phyloP scores from a whole-genome alignment of 2,329 filamentous ascomycete genomes.

The Chaetomium globosum region DNA sequence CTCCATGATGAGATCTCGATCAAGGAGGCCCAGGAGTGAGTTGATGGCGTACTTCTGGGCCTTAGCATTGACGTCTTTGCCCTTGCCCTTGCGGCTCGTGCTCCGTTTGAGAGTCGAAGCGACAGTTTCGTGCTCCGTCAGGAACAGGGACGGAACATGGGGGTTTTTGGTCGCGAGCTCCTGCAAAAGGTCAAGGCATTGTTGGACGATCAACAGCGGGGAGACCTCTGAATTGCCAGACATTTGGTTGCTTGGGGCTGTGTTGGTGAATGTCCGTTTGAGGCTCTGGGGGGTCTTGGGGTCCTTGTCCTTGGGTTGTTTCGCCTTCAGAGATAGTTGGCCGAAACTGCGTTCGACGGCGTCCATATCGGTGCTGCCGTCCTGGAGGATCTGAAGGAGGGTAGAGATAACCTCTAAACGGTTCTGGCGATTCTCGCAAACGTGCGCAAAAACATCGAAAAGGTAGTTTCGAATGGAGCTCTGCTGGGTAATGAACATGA shows the following conservation, averaged over 20 bases:
- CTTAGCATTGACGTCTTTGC: conserved; percentile 83
- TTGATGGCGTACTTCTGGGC: conserved; percentile 90
- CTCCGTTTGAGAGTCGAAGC: conserved; percentile 75
- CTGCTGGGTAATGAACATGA: conserved; percentile 96
- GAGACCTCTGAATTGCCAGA: conserved; percentile 82
- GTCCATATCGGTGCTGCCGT: conserved; percentile 88
- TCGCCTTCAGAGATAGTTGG: conserved; percentile 87
- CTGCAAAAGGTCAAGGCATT: conserved; percentile 83
- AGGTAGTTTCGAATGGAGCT: conserved; percentile 82
- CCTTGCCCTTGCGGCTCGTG: conserved; percentile 82
- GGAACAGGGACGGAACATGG: conserved; percentile 86
- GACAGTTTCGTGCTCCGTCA: conserved; percentile 85
- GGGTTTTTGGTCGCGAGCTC: conserved; percentile 82
- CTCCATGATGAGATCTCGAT: conserved; percentile 94
- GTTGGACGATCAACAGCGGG: conserved; percentile 91
- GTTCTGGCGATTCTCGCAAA: conserved; percentile 96
- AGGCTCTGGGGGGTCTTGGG: conserved; percentile 77
- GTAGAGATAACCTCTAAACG: conserved; percentile 91
- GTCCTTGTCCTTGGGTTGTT: conserved; percentile 70
- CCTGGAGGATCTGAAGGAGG: conserved; percentile 88
- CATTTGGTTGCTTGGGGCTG: conserved; percentile 47
- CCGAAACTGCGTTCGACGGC: conserved; percentile 95
- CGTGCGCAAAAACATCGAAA: conserved; percentile 83
- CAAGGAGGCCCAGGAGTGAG: conserved; percentile 80
- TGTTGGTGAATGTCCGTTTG: conserved; percentile 72